Conservation (phyloP, 176 grass and related monocot genomes). For the Avena insularis region DNA sequence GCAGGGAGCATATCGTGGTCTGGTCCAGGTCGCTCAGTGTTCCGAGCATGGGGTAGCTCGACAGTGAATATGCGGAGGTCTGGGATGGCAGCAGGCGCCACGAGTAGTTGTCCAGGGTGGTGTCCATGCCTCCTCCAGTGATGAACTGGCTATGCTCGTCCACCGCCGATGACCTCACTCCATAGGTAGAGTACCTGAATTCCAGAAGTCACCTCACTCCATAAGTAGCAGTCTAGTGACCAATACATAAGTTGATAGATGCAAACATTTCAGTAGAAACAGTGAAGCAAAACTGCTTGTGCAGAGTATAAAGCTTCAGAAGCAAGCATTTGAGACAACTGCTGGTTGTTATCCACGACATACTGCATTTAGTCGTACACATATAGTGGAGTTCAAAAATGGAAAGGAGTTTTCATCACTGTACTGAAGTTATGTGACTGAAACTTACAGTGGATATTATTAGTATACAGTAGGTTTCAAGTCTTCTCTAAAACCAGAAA, state of each 20-base stretch:
- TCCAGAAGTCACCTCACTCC: neutral
- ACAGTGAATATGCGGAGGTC: slow-evolving; percentile 40
- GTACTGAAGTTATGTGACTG: neutral
- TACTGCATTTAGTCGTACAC: neutral
- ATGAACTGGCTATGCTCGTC: slow-evolving; percentile 63
- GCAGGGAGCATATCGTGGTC: slow-evolving; percentile 46
- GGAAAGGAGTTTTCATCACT: neutral
- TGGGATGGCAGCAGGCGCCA: slow-evolving; percentile 63
- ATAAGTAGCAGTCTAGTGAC: neutral
- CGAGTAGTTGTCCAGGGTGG: slow-evolving; percentile 43
- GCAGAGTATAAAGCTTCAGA: neutral
- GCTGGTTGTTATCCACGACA: neutral
- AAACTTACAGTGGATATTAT: neutral
- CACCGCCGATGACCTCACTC: slow-evolving; percentile 32
- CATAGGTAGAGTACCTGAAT: slow-evolving; percentile 58
- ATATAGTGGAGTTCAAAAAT: too few species aligned
- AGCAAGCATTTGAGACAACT: neutral
- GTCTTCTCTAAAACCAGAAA: neutral
- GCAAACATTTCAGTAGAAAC: neutral
- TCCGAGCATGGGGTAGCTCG: slow-evolving; percentile 53
- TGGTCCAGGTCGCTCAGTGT: slow-evolving; percentile 53
- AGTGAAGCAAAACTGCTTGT: neutral
- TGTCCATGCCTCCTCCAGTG: slow-evolving; percentile 37
- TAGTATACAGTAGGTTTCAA: neutral
- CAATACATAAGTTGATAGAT: neutral